Percentiles rank a stretch among this genome's conserved stretches.
phyloP scores from a whole-genome alignment of 352 stramenopile species.

The Phytophthora boehmeriae region DNA sequence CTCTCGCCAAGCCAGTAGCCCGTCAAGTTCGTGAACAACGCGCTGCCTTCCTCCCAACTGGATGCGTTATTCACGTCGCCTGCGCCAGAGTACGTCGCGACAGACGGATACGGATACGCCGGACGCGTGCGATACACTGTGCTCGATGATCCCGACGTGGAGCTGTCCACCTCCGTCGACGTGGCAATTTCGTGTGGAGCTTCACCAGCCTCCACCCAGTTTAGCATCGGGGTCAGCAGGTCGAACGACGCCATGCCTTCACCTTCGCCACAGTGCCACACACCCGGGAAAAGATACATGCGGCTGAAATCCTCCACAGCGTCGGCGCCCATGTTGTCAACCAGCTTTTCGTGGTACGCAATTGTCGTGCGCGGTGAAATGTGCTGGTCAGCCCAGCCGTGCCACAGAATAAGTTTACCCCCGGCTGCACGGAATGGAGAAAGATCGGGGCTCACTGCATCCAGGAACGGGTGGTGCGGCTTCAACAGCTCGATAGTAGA shows the following conservation, averaged over 20 bases:
- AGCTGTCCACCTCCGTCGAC: conserved; percentile 19
- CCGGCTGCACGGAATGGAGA: conserved; percentile 31
- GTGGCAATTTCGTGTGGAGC: conserved; percentile 35
- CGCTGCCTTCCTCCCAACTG: conserved; percentile 27
- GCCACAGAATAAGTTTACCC: conserved; percentile 47
- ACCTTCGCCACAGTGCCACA: conserved; percentile 42
- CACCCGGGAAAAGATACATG: conserved; percentile 44
- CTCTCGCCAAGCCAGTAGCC: conserved; percentile 26
- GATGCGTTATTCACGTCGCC: conserved; percentile 27
- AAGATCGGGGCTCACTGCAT: conserved; percentile 36
- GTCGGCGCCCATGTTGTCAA: conserved; percentile 34
- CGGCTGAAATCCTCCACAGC: conserved; percentile 35
- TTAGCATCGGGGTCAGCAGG: conserved; percentile 40
- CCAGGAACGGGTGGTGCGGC: conserved; percentile 38
- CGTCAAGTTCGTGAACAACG: conserved; percentile 40
- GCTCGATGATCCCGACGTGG: conserved; percentile 18
- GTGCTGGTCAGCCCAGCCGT: conserved; percentile 45
- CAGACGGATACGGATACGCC: conserved; percentile 34
- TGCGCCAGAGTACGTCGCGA: conserved; percentile 32
- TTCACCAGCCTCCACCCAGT: conserved; percentile 40
- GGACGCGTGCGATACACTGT: conserved; percentile 23
- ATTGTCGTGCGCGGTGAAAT: conserved; percentile 47
- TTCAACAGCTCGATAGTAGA: conserved; percentile 38
- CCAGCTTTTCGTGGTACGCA: conserved; percentile 40
- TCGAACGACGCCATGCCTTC: conserved; percentile 46